Evolutionary conservation across 2,329 filamentous ascomycete genomes (phyloP).

Genomic region (Sarocladiaceae sp.): DNA sequence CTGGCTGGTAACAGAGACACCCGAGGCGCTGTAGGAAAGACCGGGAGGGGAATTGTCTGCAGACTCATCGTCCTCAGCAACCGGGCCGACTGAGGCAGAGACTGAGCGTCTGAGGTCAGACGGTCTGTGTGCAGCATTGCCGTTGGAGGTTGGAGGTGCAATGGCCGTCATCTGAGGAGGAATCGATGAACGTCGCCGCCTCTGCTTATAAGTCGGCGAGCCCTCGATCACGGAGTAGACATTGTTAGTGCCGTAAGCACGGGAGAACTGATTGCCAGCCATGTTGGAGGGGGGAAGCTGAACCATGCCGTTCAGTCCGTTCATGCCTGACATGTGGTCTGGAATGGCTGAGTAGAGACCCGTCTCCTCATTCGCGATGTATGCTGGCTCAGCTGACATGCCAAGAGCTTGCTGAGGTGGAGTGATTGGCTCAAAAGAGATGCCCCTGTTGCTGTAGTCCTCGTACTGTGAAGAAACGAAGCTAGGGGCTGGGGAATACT

Average conservation of each 20-base stretch:
- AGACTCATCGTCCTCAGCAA: conserved; percentile 74
- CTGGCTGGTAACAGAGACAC: conserved; percentile 56
- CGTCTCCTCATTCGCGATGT: conserved; percentile 97
- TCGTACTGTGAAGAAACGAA: conserved; percentile 99
- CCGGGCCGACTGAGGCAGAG: conserved; percentile 78
- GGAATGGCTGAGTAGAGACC: conserved; percentile 93
- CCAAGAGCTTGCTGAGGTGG: conserved; percentile 85
- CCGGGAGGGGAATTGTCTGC: conserved; percentile 76
- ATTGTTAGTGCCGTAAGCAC: conserved; percentile 68
- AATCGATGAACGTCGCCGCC: conserved; percentile 87
- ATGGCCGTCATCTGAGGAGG: conserved; percentile 71
- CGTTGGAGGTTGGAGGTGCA: conserved; percentile 61
- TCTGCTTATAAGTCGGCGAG: conserved; percentile 97
- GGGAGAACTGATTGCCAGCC: conserved; percentile 72
- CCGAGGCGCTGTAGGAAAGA: conserved; percentile 66
- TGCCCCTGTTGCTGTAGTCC: conserved; percentile 92
- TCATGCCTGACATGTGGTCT: conserved; percentile 70
- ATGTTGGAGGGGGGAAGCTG: conserved; percentile 85
- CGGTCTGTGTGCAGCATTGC: conserved; percentile 66
- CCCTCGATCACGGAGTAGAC: conserved; percentile 96
- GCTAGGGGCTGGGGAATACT: conserved; percentile 96
- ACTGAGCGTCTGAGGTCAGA: conserved; percentile 90
- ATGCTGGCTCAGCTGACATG: conserved; percentile 83
- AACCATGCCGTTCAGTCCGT: conserved; percentile 81
- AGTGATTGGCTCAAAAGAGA: conserved; percentile 95